Evolutionary conservation across 2,329 filamentous ascomycete species (phyloP).

Genomic region (Hypoxylon sp.): DNA sequence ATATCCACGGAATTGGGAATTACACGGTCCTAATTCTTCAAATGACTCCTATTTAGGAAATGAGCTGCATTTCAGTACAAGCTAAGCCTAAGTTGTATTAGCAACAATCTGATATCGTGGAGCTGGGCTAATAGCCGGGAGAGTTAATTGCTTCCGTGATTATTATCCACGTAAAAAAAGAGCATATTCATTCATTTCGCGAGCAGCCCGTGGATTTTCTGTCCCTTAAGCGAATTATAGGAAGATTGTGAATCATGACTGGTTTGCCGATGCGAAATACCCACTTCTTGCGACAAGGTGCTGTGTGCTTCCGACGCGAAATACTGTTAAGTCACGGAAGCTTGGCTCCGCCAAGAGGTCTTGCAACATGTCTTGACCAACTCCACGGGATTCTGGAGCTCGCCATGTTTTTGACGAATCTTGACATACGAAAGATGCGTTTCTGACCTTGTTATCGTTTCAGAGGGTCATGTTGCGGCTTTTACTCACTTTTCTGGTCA

Average conservation of each 20-base stretch:
- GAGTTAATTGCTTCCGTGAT: neutral
- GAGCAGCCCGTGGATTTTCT: neutral
- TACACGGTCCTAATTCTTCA: neutral
- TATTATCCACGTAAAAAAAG: slow-evolving; percentile 15
- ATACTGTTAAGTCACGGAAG: slow-evolving; percentile 30
- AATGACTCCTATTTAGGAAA: slow-evolving; percentile 1
- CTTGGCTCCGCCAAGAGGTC: slow-evolving; percentile 35
- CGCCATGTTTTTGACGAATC: neutral
- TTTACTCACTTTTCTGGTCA: slow-evolving; percentile 11
- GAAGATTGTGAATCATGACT: neutral
- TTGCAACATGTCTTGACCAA: slow-evolving; percentile 12
- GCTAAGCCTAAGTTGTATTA: slow-evolving; percentile 9
- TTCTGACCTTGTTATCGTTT: neutral
- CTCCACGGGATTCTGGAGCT: neutral
- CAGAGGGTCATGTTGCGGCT: slow-evolving; percentile 6
- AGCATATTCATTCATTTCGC: neutral
- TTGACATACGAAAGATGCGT: neutral
- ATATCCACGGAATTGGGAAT: neutral
- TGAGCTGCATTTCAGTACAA: neutral
- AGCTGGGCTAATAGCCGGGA: slow-evolving; percentile 12
- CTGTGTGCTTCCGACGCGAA: slow-evolving; percentile 14
- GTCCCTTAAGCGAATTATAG: slow-evolving; percentile 3
- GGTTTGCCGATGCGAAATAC: slow-evolving; percentile 4
- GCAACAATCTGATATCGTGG: neutral
- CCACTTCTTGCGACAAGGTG: slow-evolving; percentile 4